A percentile compares a stretch with the other conserved stretches of the same genome.
Evolutionary conservation across 78 protist genomes (phyloP).

Genomic region (Planoprotostelium fungivorum): DNA sequence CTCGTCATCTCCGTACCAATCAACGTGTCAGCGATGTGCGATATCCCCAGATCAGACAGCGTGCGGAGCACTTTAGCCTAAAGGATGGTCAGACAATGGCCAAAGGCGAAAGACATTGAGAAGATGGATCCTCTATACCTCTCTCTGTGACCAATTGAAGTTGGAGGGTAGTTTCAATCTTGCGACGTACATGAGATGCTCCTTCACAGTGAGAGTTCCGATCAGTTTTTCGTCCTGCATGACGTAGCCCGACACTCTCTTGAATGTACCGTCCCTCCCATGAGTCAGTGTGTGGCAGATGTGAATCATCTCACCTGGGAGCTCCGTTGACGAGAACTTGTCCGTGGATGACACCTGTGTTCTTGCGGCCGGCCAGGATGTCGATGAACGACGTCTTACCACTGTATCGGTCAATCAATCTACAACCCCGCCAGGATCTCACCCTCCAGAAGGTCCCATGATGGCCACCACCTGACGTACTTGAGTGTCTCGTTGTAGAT

Average conservation of each 20-base stretch:
- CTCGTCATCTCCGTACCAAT: slow-evolving; percentile 78
- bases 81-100: too few relatives aligned
- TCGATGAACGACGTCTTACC: slow-evolving; percentile 62
- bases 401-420: background rate
- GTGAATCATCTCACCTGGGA: too few relatives aligned
- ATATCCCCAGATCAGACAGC: slow-evolving; percentile 57
- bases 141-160: slow-evolving; percentile 11
- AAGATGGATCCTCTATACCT: too few relatives aligned
- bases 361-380: slow-evolving; percentile 61
- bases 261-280: slow-evolving; percentile 25
- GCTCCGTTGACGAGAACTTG: slow-evolving; percentile 40
- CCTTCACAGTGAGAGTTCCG: slow-evolving; percentile 68
- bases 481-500: background rate
- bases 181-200: slow-evolving; percentile 53
- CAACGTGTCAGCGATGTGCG: slow-evolving; percentile 26
- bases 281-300: too few relatives aligned
- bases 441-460: slow-evolving; percentile 53
- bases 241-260: slow-evolving; percentile 69
- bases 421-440: background rate
- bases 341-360: slow-evolving; percentile 43
- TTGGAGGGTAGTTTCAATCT: slow-evolving; percentile 38
- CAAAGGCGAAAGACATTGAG: too few relatives aligned
- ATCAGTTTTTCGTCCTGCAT: slow-evolving; percentile 74
- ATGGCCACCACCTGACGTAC: slow-evolving; percentile 52
- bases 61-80: background rate